Evolutionary conservation across 139 green algal species (phyloP).

Genomic region (Chlorella ohadii): DNA sequence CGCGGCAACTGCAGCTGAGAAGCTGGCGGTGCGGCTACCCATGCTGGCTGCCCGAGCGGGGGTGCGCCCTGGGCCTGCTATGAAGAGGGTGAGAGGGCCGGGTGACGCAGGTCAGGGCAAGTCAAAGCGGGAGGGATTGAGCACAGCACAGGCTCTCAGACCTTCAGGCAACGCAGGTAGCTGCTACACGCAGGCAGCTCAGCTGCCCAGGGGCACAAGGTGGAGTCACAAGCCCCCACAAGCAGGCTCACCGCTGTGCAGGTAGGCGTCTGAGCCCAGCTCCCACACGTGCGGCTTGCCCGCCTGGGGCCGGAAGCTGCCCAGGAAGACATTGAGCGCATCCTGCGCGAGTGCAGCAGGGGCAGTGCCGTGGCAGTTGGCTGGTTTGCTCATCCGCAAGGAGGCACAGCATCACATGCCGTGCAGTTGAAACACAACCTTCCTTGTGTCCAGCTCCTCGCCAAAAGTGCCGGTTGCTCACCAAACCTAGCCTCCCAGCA

Average conservation of each 20-base stretch:
- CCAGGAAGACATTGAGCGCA: conserved; percentile 96
- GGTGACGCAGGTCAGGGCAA: too few species aligned
- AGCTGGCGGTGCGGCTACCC: not conserved
- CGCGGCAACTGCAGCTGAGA: not conserved
- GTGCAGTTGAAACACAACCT: too few species aligned
- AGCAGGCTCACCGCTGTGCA: conserved; percentile 57
- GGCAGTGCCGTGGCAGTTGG: too few species aligned
- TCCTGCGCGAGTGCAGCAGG: conserved; percentile 33
- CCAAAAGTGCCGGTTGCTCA: too few species aligned
- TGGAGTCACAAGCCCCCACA: not conserved
- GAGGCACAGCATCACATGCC: too few species aligned
- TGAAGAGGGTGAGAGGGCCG: not conserved
- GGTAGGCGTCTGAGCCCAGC: conserved; percentile 83
- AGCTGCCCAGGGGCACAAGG: too few species aligned
- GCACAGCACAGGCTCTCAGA: too few species aligned
- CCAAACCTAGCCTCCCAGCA: not conserved
- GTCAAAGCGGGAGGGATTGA: too few species aligned
- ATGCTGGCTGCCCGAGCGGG: not conserved
- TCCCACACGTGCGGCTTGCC: conserved; percentile 81
- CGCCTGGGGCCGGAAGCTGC: conserved; percentile 54
- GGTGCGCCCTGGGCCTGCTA: not conserved
- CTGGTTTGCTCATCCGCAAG: too few species aligned
- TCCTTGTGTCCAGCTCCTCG: too few species aligned
- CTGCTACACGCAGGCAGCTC: too few species aligned
- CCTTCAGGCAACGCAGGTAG: too few species aligned